Base-by-base conservation (phyloP, 441 rosid species). In the Croton setiger region DNA sequence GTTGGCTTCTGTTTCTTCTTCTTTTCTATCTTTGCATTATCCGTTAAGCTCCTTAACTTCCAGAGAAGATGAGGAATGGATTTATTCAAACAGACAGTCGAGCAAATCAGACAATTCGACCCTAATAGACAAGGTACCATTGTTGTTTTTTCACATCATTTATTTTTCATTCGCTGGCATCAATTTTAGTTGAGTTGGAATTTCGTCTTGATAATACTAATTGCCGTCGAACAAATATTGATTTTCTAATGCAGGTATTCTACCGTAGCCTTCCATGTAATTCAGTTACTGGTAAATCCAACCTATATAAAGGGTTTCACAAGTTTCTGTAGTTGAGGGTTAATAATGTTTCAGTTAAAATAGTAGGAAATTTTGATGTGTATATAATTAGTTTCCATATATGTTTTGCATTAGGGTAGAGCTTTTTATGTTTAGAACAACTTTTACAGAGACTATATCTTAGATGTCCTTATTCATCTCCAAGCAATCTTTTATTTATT, bases 31-130 rank as follows among this genome's bases (percentile, higher is more conserved):
- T 94, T 87, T 49, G 91, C 90, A 18, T 18, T 82, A 70, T 91
- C 98, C 2, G 69, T 87, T 43, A 85, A 82, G 58, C 63, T 75
- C 76, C 86, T 94, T 75, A 87, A 94, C 80, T 94, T 94, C 88
- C 96, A 94, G 76, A 83, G 71, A 80, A 81, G 97, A 83, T 91
- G 82, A 79, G 66, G 48, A 35, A 20, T 21, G 17, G 5, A n/a
- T 49, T 45, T 21, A 37, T 37, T 39, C 8, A 41, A 37, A 57
- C 20, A 31, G 2, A 20, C 7, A 12, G 27, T 14, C 8, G 1
- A 11, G 17, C 36, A 10, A 23, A 10, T 41, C 7, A 15, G 44
- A 39, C 15, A 54, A 9, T 6, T 11, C 17, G 33, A 17, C 57
- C 33, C 57, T 51, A 43, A 37, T 27, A 37, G 31, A 7, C 13